Base-by-base conservation (phyloP, 768 basidiomycete species). In the Tricholoma saponaceum region DNA sequence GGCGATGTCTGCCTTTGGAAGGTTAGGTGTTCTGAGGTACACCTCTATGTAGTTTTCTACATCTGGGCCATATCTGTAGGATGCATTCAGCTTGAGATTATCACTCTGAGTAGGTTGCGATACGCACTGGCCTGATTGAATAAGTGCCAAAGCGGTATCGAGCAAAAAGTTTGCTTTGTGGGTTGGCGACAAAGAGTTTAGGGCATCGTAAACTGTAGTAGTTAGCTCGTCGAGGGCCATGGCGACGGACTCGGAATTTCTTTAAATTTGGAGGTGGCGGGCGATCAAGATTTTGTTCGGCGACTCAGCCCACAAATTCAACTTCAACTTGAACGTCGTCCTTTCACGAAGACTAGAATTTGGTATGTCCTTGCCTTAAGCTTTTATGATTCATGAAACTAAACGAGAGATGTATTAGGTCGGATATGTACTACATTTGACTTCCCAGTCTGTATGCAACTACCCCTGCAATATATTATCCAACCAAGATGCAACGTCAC, bases 31-130 rank as follows among this genome's bases (percentile, higher is more conserved):
- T 55, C 77, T 74, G 47, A 89, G 67, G 64, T 85, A 87, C 16
- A 87, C 83, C 14, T 89, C 85, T 23, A 87, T 64, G 64, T 85
- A 87, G 49, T 77, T 81, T 67, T 86, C 86, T 25, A 87, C 85
- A 26, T 85, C 79, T 39, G 75, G 71, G 14, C 83, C 84, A 72
- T 85, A 87, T 63, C 86, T 88, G 59, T 28, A 51, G 55, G 50
- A 52, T 56, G 51, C n/a, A 54, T 49, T 51, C 32, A 23, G 7
- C 33, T 44, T 22, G 58, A 41, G 58, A 55, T 28, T 9, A 23
- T 37, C 20, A 12, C 23, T 8, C 46, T 32, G 56, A 47, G 49
- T 32, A 44, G 32, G n/a, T 8, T 28, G 8, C 14, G 28, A 3
- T 28, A 71, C 80, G 65, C 65, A 82, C 81, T 74, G 74, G 61